Conservation (phyloP, 495 filamentous ascomycete species). For the Penicillium bovifimosum region DNA sequence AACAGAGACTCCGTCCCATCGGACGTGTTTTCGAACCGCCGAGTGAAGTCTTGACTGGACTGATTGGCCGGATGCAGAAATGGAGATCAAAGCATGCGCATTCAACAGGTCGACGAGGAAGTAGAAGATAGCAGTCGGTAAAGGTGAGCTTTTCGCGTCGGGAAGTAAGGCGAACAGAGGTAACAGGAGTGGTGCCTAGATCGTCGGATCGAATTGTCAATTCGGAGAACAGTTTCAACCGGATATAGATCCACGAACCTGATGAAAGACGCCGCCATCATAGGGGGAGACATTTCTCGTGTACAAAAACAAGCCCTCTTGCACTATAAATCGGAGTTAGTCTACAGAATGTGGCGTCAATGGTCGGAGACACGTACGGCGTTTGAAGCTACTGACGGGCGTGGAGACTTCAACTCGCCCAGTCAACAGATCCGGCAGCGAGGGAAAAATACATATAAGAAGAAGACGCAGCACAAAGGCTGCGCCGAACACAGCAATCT, state of each 20-base stretch:
- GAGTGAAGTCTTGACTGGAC: conserved; percentile 64
- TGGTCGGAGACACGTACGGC: conserved; percentile 53
- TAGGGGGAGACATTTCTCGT: conserved; percentile 95
- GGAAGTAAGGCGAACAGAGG: conserved; percentile 87
- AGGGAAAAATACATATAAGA: conserved; percentile 75
- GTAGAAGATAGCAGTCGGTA: conserved; percentile 75
- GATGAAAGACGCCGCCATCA: conserved; percentile 95
- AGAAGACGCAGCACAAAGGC: conserved; percentile 76
- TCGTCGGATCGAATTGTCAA: conserved; percentile 6
- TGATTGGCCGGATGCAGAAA: conserved; percentile 78
- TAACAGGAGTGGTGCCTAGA: conserved; percentile 78
- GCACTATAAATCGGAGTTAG: conserved; percentile 51
- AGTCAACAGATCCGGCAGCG: conserved; percentile 77
- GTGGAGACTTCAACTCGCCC: conserved; percentile 95
- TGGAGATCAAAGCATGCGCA: conserved; percentile 73
- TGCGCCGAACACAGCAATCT: conserved; percentile 65
- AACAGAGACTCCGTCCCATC: conserved; percentile 69
- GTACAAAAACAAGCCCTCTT: conserved; percentile 94
- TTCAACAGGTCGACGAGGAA: conserved; percentile 75
- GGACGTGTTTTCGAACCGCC: conserved; percentile 69
- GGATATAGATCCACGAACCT: conserved; percentile 44
- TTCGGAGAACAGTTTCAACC: conserved; percentile 2
- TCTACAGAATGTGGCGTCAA: not conserved
- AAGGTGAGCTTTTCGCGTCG: conserved; percentile 52
- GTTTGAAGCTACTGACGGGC: conserved; percentile 95